Percentiles rank a stretch among this genome's conserved stretches.
These are phyloP conservation scores for Escallonia rubra DNA, from an alignment of 129 eudicot genomes.

Conservation along the genomic window DNA sequence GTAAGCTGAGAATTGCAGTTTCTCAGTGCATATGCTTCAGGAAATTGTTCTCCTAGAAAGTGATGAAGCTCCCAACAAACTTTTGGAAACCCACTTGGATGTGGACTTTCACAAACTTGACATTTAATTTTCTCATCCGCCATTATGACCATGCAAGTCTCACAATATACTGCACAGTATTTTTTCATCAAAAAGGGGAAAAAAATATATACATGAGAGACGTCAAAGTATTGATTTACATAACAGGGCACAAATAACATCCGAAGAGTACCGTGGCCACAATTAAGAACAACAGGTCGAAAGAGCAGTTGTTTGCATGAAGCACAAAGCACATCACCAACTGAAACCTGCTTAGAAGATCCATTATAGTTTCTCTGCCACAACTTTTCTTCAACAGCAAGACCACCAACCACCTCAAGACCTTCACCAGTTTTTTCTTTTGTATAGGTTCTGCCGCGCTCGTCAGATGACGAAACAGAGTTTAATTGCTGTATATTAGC, in stretches of 20 bases:
- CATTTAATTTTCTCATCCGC: slow-evolving; percentile 44
- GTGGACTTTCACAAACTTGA: slow-evolving; percentile 52
- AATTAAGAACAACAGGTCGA: slow-evolving; percentile 70
- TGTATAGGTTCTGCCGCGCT: slow-evolving; percentile 4
- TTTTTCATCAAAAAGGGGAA: not conserved
- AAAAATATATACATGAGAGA: slow-evolving; percentile 8
- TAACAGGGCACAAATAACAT: not conserved
- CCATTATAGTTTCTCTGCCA: slow-evolving; percentile 3
- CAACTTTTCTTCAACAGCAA: slow-evolving; percentile 21
- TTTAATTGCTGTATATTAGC: not conserved
- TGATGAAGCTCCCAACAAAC: slow-evolving; percentile 61
- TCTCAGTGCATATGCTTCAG: slow-evolving; percentile 45
- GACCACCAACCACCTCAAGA: slow-evolving; percentile 1
- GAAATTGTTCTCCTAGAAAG: slow-evolving; percentile 54
- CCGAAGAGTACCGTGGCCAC: slow-evolving; percentile 64
- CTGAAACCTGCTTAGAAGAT: slow-evolving; percentile 33
- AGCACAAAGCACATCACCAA: slow-evolving; percentile 51
- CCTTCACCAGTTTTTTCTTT: slow-evolving; percentile 10
- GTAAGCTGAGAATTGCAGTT: slow-evolving; percentile 27
- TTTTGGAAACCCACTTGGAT: slow-evolving; percentile 55
- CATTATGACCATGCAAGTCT: slow-evolving; percentile 43
- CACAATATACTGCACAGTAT: slow-evolving; percentile 49
- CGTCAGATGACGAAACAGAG: not conserved
- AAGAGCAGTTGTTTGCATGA: slow-evolving; percentile 52
- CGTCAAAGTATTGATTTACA: not conserved